phyloP scores from a whole-genome alignment of 2,329 filamentous ascomycete genomes.

The Sarocladiaceae sp. region DNA sequence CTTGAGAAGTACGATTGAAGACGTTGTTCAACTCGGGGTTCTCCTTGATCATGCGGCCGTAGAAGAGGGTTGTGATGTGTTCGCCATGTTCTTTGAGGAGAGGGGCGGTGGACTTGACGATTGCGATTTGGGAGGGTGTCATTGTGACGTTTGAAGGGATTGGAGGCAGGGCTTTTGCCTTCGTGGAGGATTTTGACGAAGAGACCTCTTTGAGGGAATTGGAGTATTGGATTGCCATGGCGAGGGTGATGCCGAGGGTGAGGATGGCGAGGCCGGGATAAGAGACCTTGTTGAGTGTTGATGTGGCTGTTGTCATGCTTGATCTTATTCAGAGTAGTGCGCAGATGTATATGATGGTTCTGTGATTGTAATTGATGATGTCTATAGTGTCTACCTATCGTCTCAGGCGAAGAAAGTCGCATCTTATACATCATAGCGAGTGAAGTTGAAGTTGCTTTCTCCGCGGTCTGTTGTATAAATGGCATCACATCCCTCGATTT shows the following conservation, averaged over 20 bases:
- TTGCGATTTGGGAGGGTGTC: conserved; percentile 59
- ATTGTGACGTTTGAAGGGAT: conserved; percentile 30
- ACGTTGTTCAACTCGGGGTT: conserved; percentile 63
- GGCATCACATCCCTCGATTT: background rate
- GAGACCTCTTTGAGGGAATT: background rate
- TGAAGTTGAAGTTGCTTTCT: background rate
- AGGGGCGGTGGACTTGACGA: conserved; percentile 75
- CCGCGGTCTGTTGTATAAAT: background rate
- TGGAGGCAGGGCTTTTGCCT: background rate
- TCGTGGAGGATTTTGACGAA: background rate
- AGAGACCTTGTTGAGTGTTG: conserved; percentile 5
- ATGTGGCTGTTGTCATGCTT: background rate
- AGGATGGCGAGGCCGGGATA: background rate
- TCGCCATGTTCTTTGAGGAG: conserved; percentile 65
- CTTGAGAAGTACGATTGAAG: conserved; percentile 69
- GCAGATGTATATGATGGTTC: background rate
- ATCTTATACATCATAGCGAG: background rate
- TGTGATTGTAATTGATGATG: background rate
- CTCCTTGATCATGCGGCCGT: conserved; percentile 60
- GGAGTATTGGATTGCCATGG: background rate
- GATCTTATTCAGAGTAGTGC: too few species aligned
- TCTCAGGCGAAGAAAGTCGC: background rate
- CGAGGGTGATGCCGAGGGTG: background rate
- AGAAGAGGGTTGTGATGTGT: conserved; percentile 68
- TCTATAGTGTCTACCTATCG: background rate